Evolutionary conservation across 495 filamentous ascomycete genomes (phyloP).

Genomic region (Extremus antarcticus): DNA sequence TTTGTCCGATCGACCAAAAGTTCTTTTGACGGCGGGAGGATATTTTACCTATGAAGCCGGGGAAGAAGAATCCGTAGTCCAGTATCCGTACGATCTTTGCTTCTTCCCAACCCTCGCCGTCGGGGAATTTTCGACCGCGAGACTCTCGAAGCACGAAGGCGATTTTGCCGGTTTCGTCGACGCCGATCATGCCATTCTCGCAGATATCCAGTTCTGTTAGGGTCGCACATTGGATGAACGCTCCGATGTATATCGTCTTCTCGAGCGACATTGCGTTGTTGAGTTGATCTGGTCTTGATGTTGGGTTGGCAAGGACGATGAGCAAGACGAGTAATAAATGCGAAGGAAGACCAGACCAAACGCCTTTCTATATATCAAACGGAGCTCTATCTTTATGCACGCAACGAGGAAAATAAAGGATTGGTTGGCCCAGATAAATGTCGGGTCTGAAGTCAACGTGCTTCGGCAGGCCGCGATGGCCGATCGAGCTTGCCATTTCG

Average conservation of each 20-base stretch:
- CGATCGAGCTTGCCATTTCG: background rate
- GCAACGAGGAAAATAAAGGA: background rate
- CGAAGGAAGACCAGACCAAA: too few relatives aligned
- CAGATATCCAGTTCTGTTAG: conserved; percentile 46
- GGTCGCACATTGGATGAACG: conserved; percentile 48
- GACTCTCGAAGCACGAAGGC: conserved; percentile 38
- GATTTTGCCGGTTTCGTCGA: conserved; percentile 57
- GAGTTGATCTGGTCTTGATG: too few relatives aligned
- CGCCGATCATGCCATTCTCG: conserved; percentile 53
- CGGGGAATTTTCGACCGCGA: conserved; percentile 30
- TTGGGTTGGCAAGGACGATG: too few relatives aligned
- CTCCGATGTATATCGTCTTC: conserved; percentile 36
- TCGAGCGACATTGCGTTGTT: background rate
- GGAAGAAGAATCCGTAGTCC: conserved; percentile 66
- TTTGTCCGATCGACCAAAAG: background rate
- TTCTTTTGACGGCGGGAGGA: background rate
- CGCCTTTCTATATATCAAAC: too few relatives aligned
- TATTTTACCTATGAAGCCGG: conserved; percentile 81
- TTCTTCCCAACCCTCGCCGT: conserved; percentile 39
- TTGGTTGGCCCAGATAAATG: too few relatives aligned
- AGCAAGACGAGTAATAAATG: background rate
- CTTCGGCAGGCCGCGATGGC: background rate
- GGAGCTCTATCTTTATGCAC: too few relatives aligned
- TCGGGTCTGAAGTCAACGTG: background rate
- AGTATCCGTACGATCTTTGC: conserved; percentile 27